A percentile compares a stretch with the other conserved stretches of the same genome.
phyloP scores from a whole-genome alignment of 2,329 filamentous ascomycete genomes.

The Xylariaceae sp. region DNA sequence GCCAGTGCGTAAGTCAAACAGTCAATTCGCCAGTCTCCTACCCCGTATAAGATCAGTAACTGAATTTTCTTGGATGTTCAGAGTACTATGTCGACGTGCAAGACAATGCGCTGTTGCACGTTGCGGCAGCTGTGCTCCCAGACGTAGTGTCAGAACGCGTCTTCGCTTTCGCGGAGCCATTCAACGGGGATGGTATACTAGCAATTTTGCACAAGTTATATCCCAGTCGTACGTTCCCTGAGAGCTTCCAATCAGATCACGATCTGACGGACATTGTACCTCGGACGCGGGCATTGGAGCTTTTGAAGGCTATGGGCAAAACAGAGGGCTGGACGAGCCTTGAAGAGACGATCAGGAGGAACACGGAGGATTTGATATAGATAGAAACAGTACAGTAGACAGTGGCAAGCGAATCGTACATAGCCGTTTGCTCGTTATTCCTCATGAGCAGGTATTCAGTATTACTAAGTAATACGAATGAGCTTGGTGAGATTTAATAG shows the following conservation, averaged over 20 bases:
- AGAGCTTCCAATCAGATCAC: conserved; percentile 10
- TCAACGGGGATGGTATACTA: conserved; percentile 42
- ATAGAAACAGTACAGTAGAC: no score
- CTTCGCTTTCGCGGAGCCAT: conserved; percentile 48
- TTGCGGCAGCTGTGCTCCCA: conserved; percentile 46
- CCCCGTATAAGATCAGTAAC: neutral
- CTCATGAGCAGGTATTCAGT: no score
- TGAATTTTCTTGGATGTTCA: conserved; percentile 20
- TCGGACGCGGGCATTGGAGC: conserved; percentile 14
- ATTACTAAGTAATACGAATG: no score
- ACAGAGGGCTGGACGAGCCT: conserved; percentile 20
- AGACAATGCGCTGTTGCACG: conserved; percentile 48
- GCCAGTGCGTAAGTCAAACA: conserved; percentile 11
- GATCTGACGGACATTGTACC: conserved; percentile 16
- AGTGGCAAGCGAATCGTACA: no score
- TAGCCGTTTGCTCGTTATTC: no score
- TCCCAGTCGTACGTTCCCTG: conserved; percentile 16
- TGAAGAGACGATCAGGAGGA: conserved; percentile 14
- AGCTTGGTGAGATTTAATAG: no score
- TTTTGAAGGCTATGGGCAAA: conserved; percentile 20
- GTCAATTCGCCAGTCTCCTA: neutral
- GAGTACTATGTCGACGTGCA: conserved; percentile 44
- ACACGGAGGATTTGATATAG: conserved; percentile 9
- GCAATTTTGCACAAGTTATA: conserved; percentile 20
- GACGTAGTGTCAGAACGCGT: conserved; percentile 46